Conservation (phyloP, 139 green algal genomes). For the Marvania coccoides region DNA sequence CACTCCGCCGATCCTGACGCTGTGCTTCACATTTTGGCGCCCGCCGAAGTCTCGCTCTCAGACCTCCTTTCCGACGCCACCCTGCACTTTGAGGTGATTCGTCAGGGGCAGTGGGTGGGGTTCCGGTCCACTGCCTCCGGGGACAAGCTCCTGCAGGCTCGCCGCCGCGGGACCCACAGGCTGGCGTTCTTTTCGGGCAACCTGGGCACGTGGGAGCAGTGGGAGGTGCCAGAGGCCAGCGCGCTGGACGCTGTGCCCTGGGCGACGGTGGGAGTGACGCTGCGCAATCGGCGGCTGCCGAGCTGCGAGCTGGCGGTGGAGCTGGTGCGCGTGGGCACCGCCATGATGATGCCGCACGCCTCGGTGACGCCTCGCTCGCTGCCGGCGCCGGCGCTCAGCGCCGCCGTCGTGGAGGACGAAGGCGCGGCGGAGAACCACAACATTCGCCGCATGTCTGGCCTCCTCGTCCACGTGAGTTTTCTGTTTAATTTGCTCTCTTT, state of each 20-base stretch:
- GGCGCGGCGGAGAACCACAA: slow-evolving; percentile 8
- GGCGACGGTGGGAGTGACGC: slow-evolving; percentile 18
- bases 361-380: slow-evolving; percentile 15
- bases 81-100: slow-evolving; percentile 21
- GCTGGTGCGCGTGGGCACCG: slow-evolving; percentile 37
- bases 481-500: background rate
- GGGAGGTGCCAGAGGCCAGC: slow-evolving; percentile 34
- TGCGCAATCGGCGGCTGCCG: slow-evolving; percentile 45
- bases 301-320: slow-evolving; percentile 38
- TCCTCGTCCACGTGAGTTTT: slow-evolving; percentile 38
- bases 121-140: slow-evolving; percentile 43
- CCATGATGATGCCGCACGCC: slow-evolving; percentile 2
- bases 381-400: background rate
- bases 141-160: slow-evolving; percentile 61
- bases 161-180: slow-evolving; percentile 34
- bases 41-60: background rate
- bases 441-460: slow-evolving; percentile 33
- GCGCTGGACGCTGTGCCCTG: slow-evolving; percentile 19
- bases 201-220: slow-evolving; percentile 69
- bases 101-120: slow-evolving; percentile 50
- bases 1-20: background rate
- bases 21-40: background rate
- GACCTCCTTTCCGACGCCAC: background rate
- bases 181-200: slow-evolving; percentile 65
- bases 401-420: background rate